Base-by-base conservation (phyloP, 192 early-diverging fungal genomes). In the Thamnidium elegans region DNA sequence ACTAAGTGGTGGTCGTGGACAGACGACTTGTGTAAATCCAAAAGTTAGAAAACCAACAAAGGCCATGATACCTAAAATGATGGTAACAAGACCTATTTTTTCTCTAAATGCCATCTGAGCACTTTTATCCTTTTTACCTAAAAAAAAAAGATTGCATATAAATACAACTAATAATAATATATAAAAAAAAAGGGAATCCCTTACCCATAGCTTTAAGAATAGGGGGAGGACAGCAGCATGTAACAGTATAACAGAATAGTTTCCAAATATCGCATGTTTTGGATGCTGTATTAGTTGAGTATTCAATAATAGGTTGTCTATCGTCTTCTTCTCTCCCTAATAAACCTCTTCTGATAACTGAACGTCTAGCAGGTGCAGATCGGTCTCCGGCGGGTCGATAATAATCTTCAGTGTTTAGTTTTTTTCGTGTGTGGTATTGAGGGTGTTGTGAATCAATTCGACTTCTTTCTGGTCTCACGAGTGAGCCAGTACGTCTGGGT, bases 71-170 rank as follows among this genome's bases (percentile, higher is more conserved):
- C 89, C 6, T 9, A 91, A 21, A 62, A 95, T 95, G 55, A 95
- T 81, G 19, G 84, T 84, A 31, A 94, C 90, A 19, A 97, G 78
- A 0, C 89, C 90, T 55, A 97, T 88, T 68, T 97, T 97, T 78
- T 97, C 95, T 68, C 93, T 83, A 86, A 90, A 97, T n/a, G 95
- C 95, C 63, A 73, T 73, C 67, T 90, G 90, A 58, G 86, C 81
- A 30, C 69, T 76, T 15, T 61, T 30, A 26, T 85, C 79, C 19
- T 75, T 66, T 78, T 87, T 89, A 10, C 90, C 90, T 84, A 68
- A 19, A 42, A 9, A 20, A 42, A 36, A 56, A 14, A 26, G 26
- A 26, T 26, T 53, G 26, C 31, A 52, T 42, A 17, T 36, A 42
- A 23, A 44, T 39, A 9, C 15, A 55, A 34, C n/a, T 19, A 31